A percentile compares a stretch with the other conserved stretches of the same genome.
Evolutionary conservation across 1,284 basidiomycete species (phyloP).

Genomic region (Sparassis latifolia): DNA sequence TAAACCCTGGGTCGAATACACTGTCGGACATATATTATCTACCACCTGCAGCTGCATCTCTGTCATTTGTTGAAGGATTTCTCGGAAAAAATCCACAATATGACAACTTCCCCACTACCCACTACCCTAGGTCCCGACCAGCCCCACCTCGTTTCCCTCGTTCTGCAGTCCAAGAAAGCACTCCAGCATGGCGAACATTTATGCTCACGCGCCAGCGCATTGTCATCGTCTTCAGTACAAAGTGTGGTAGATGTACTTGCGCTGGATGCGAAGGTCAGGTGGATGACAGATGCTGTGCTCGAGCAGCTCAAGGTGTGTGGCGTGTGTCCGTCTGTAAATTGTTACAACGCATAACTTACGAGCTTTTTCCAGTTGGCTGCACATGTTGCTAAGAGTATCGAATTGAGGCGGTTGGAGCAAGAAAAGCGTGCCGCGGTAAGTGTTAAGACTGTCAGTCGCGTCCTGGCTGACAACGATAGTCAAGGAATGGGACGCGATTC

Average conservation of each 20-base stretch:
- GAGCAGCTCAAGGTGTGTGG: conserved; percentile 64
- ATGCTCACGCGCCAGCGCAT: conserved; percentile 54
- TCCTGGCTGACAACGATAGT: neutral
- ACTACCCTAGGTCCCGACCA: conserved; percentile 1
- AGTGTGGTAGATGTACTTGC: conserved; percentile 63
- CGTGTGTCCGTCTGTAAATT: neutral
- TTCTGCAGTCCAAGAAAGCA: conserved; percentile 73
- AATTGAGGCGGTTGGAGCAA: conserved; percentile 56
- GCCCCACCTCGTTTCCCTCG: conserved; percentile 59
- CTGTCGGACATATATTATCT: too few species aligned
- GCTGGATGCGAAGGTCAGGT: conserved; percentile 69
- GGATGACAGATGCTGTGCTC: conserved; percentile 64
- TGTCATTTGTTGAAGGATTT: too few species aligned
- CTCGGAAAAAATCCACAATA: too few species aligned
- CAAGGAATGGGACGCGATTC: conserved; percentile 65
- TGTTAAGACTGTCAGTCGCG: neutral
- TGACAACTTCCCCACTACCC: neutral
- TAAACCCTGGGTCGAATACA: too few species aligned
- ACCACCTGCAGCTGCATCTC: too few species aligned
- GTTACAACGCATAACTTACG: too few species aligned
- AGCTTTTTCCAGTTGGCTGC: conserved; percentile 49
- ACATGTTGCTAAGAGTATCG: conserved; percentile 63
- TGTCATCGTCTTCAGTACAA: conserved; percentile 57
- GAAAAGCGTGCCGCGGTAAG: conserved; percentile 56
- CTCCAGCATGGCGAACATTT: conserved; percentile 69